Evolutionary conservation across 106 monocot genomes (phyloP).

Genomic region (Allium cepa): DNA sequence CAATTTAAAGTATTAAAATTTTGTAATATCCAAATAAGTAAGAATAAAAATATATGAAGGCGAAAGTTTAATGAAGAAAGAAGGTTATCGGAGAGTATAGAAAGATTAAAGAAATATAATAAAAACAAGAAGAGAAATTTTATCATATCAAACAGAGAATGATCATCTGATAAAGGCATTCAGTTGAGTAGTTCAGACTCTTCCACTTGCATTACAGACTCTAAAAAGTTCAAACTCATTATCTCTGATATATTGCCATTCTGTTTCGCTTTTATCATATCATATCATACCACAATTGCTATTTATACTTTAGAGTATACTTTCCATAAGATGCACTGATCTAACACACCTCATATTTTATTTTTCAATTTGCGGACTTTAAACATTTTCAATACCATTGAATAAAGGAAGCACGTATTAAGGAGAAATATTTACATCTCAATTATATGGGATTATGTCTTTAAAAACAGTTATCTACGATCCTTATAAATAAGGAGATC

Average conservation of each 20-base stretch:
- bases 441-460: background rate
- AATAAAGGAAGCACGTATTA: background rate
- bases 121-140: too few species aligned
- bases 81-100: too few species aligned
- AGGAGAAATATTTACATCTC: background rate
- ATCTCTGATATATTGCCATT: background rate
- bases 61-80: too few species aligned
- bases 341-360: background rate
- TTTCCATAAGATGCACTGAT: background rate
- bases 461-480: background rate
- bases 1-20: too few species aligned
- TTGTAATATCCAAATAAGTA: too few species aligned
- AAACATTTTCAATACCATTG: background rate
- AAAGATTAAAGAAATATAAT: too few species aligned
- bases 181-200: constrained; percentile 38
- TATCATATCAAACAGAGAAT: constrained; percentile 13
- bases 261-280: background rate
- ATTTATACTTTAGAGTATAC: background rate
- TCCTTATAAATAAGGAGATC: constrained; percentile 1
- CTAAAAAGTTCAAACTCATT: background rate
- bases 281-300: background rate
- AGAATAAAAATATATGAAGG: too few species aligned
- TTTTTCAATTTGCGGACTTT: background rate
- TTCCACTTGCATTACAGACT: background rate
- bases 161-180: constrained; percentile 18